A percentile compares a stretch with the other conserved stretches of the same genome.
phyloP scores from a whole-genome alignment of 345 rosid genomes.

The Raphanus sativus region DNA sequence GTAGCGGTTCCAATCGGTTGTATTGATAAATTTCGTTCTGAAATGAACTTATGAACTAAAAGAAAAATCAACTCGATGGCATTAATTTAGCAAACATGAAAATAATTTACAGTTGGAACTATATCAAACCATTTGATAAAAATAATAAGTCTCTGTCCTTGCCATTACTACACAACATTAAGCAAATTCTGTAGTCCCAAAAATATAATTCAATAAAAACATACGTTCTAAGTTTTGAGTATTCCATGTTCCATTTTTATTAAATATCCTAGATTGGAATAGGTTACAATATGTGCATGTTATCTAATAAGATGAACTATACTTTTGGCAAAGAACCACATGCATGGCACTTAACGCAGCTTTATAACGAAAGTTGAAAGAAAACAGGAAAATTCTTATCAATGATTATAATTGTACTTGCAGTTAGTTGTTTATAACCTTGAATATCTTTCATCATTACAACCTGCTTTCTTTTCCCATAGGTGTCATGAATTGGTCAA shows the following conservation, averaged over 20 bases:
- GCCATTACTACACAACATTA: not conserved
- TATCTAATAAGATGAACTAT: not conserved
- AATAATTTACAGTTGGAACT: not conserved
- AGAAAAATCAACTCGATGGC: not conserved
- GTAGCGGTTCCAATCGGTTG: not conserved
- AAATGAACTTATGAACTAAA: not conserved
- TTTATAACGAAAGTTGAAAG: not conserved
- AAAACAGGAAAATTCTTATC: not conserved
- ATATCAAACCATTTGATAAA: not conserved
- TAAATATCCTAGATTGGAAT: not conserved
- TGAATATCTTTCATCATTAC: constrained; percentile 25
- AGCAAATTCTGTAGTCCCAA: not conserved
- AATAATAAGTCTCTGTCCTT: not conserved
- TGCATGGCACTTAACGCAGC: constrained; percentile 2
- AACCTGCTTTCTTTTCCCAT: constrained; percentile 17
- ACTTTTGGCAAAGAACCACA: constrained; percentile 8
- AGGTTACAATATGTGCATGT: not conserved
- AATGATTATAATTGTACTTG: constrained; percentile 35
- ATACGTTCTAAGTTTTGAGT: not conserved
- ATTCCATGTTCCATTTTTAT: not conserved
- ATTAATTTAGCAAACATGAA: not conserved
- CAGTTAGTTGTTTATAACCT: constrained; percentile 15
- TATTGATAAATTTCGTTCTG: not conserved
- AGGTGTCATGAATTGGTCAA: constrained; percentile 21
- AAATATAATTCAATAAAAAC: not conserved